Percentiles rank a stretch among this genome's conserved stretches.
Evolutionary conservation across 345 rosid species (phyloP).

Genomic region (Linum usitatissimum): DNA sequence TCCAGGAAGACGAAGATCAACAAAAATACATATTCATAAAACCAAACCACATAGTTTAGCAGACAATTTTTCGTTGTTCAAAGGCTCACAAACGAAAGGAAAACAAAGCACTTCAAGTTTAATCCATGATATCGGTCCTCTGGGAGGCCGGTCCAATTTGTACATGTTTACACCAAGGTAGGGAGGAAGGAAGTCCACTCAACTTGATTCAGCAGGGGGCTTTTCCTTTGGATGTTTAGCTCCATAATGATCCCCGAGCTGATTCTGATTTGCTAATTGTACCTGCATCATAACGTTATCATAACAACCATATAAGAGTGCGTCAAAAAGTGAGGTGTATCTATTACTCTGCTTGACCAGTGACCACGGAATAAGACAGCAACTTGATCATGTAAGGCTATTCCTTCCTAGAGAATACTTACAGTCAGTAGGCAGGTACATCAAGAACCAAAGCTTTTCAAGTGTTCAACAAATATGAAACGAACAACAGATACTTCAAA

Average conservation of each 20-base stretch:
- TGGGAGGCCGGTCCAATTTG: not conserved
- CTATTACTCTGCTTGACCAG: not conserved
- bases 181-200: conserved; percentile 9
- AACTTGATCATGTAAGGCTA: not conserved
- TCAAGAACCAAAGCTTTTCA: not conserved
- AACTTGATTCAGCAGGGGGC: conserved; percentile 41
- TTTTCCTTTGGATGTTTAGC: conserved; percentile 66
- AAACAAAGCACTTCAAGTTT: not conserved
- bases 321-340: not conserved
- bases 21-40: not conserved
- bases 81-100: not conserved
- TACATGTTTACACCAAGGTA: not conserved
- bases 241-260: conserved; percentile 52
- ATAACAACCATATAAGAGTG: not conserved
- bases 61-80: not conserved
- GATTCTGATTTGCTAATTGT: conserved; percentile 56
- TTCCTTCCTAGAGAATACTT: not conserved
- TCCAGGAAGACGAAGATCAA: not conserved
- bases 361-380: not conserved
- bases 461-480: not conserved
- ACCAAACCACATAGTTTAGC: not conserved
- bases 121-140: not conserved
- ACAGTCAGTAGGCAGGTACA: not conserved
- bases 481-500: not conserved
- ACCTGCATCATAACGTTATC: conserved; percentile 23